Evolutionary conservation across 2,329 filamentous ascomycete genomes (phyloP), one percentile per base, ranked within the genome.

Genomic region (Fusarium algeriense): DNA sequence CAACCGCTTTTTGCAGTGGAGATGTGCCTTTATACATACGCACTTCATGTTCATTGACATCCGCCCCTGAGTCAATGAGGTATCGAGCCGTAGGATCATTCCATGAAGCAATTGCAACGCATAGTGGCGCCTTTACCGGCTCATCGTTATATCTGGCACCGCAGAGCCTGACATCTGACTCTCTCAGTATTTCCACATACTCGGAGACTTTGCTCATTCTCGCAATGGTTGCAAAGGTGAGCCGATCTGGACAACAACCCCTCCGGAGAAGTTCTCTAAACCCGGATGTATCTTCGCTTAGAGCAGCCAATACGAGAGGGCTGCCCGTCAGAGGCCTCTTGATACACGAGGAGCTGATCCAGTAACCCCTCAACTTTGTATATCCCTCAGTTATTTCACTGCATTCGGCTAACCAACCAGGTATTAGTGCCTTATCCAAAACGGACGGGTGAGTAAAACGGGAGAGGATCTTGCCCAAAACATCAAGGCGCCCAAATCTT

Each of bases 401-500:
- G 28, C 28, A 6, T 30, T 6, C 28, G 28, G 9, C 6, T 30
- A 30, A 9, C 28, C 28, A 30, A 6, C 6, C 6, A 30, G 28
- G 28, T 30, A 30, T 6, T 30, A 30, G 28, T 9, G 28, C 37
- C 10, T 11, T 28, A 2, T 0, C 1, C 2, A 45, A 10, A 0
- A 45, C 43, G 4, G 26, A 46, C 0, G 17, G 12, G 1, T n/a
- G 2, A 1, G 19, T 15, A 8, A 48, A 48, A 15, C 45, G 45
- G 2, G 6, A 2, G 13, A 48, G 45, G 6, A 48, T 12, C 0
- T 3, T 32, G 5, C 15, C 13, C 7, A 48, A 2, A 19, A 48
- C 12, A 5, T n/a, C 17, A 1, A 32, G 9, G 0, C n/a, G 13
- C 0, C 45, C n/a, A 1, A 14, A 19, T 6, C 0, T 0, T 6